Percentiles rank a stretch among this genome's conserved stretches.
phyloP scores from a whole-genome alignment of 192 early-diverging fungal genomes.

The Backusella tuberculispora region DNA sequence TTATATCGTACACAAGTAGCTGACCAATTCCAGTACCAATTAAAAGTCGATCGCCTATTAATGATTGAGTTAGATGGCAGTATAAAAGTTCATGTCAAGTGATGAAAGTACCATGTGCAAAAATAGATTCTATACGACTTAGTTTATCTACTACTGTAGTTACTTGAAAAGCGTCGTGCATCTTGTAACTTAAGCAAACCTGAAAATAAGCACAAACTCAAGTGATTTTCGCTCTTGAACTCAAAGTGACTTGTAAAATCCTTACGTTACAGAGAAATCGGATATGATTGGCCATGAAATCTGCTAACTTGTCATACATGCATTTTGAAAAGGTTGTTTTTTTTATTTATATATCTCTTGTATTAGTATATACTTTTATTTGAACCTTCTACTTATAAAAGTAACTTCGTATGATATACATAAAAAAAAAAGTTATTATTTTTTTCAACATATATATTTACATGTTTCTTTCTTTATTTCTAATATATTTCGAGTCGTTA shows the following conservation, averaged over 20 bases:
- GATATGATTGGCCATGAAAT: neutral
- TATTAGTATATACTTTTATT: neutral
- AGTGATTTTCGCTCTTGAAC: neutral
- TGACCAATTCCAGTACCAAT: constrained; percentile 71
- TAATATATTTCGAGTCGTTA: too few species aligned
- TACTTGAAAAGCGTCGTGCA: constrained; percentile 83
- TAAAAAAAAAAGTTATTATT: neutral
- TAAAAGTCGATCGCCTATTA: constrained; percentile 69
- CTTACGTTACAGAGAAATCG: neutral
- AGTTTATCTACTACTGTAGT: constrained; percentile 75
- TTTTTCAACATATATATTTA: too few species aligned
- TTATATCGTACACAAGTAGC: constrained; percentile 69
- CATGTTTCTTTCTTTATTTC: too few species aligned
- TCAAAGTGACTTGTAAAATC: neutral
- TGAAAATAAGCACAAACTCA: neutral
- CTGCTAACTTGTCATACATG: neutral
- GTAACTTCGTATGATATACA: neutral
- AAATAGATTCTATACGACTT: constrained; percentile 73
- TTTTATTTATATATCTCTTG: neutral
- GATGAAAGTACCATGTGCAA: constrained; percentile 55
- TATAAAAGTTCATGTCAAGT: neutral
- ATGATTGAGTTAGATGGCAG: neutral
- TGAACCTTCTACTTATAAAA: neutral
- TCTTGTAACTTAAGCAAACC: constrained; percentile 29
- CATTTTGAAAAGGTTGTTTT: neutral